A percentile compares a stretch with the other conserved stretches of the same genome.
Conservation (phyloP, 768 basidiomycete genomes). For the Cystofilobasidium ferigula region DNA sequence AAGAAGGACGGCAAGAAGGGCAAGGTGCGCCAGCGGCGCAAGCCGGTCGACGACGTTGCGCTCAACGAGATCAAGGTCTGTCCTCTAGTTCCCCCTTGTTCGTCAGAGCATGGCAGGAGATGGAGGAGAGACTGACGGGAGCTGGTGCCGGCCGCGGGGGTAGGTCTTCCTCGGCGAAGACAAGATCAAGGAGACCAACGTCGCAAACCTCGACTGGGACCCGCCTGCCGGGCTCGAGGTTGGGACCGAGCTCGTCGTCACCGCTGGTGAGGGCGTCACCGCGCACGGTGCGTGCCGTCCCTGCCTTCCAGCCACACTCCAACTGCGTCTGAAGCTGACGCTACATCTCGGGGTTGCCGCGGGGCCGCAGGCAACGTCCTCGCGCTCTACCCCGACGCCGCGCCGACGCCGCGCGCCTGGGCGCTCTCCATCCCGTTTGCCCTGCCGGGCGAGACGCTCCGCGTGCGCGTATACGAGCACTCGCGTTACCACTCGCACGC, state of each 20-base stretch:
- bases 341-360: no score
- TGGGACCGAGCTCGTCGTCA: background rate
- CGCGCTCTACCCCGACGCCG: background rate
- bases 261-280: background rate
- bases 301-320: background rate
- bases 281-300: background rate
- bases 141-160: background rate
- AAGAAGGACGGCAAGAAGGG: background rate
- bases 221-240: background rate
- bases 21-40: conserved; percentile 7
- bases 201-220: conserved; percentile 8
- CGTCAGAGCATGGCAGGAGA: no score
- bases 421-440: conserved; percentile 71
- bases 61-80: conserved; percentile 18
- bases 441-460: conserved; percentile 69
- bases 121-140: no score
- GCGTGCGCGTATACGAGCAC: conserved; percentile 59
- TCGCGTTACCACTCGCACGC: conserved; percentile 58
- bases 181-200: background rate
- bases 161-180: conserved; percentile 9
- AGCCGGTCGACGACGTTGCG: conserved; percentile 14
- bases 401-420: conserved; percentile 43
- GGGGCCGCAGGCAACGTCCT: conserved; percentile 13
- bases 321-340: no score
- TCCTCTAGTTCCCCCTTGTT: background rate